phyloP scores from a whole-genome alignment of 2,329 filamentous ascomycete genomes.

The Bertia moriformis region DNA sequence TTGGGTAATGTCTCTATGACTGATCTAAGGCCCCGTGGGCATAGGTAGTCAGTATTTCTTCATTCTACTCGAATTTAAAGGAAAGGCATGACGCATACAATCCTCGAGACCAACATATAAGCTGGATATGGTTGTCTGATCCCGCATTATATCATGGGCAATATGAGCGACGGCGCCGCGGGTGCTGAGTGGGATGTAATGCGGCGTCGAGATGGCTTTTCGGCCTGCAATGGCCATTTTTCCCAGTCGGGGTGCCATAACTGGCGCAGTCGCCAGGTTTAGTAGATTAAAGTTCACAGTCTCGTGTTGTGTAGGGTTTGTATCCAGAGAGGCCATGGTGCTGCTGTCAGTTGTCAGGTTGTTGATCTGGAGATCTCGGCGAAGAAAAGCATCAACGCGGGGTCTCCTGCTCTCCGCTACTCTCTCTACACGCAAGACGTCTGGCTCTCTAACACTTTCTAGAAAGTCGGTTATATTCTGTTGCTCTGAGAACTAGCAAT shows the following conservation, averaged over 20 bases:
- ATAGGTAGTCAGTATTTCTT: not conserved
- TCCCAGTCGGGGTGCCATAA: constrained; percentile 32
- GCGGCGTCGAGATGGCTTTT: constrained; percentile 39
- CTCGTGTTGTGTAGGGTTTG: no score
- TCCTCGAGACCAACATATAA: constrained; percentile 52
- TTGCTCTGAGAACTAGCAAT: no score
- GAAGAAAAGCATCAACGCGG: no score
- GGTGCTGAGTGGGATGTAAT: constrained; percentile 45
- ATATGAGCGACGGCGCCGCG: constrained; percentile 49
- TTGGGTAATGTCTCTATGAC: constrained; percentile 44
- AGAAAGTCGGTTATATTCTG: no score
- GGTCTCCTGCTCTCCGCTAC: no score
- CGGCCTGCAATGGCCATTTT: constrained; percentile 31
- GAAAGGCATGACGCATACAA: constrained; percentile 36
- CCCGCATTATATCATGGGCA: constrained; percentile 42
- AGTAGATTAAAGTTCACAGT: constrained; percentile 3
- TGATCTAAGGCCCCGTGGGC: constrained; percentile 11
- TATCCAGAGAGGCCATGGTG: not conserved
- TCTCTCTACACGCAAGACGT: no score
- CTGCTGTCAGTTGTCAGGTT: not conserved
- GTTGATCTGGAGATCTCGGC: no score
- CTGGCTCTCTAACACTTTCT: no score
- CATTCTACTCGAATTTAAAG: not conserved
- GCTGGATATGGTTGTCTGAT: constrained; percentile 33
- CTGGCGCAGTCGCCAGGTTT: not conserved